Percentiles rank a stretch among this genome's conserved stretches.
These are phyloP conservation scores for Rhynchospora breviuscula DNA, from an alignment of 176 grass and related monocot genomes.

Conservation along the genomic window DNA sequence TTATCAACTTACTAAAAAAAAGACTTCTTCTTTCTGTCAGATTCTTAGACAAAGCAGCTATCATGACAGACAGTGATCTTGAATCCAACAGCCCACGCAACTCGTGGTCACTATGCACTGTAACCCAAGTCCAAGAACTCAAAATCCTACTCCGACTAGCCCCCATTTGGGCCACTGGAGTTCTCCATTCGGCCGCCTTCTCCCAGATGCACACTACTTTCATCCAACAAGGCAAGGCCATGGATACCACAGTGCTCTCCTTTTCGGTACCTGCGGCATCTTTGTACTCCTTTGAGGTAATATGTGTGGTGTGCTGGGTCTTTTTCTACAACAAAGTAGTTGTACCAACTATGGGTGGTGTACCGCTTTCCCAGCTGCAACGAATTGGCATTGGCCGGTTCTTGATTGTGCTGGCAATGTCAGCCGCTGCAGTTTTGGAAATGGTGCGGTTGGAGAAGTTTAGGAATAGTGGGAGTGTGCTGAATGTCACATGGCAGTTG, in stretches of 20 bases:
- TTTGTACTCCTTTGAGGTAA: constrained; percentile 57
- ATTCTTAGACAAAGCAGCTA: constrained; percentile 73
- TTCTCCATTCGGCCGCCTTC: constrained; percentile 46
- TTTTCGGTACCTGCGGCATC: constrained; percentile 65
- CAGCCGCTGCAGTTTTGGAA: constrained; percentile 51
- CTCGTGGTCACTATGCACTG: constrained; percentile 45
- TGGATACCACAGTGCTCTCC: constrained; percentile 53
- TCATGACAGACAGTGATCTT: constrained; percentile 45
- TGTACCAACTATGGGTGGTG: constrained; percentile 1
- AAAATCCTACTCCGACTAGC: constrained; percentile 73
- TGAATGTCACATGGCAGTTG: constrained; percentile 69
- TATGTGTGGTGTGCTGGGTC: constrained; percentile 25
- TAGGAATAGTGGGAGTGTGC: neutral
- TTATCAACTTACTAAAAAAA: neutral
- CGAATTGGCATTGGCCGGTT: constrained; percentile 60
- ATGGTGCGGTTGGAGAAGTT: constrained; percentile 42
- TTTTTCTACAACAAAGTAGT: constrained; percentile 31
- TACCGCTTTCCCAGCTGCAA: constrained; percentile 43
- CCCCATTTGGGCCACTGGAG: constrained; percentile 68
- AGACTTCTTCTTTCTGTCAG: constrained; percentile 31
- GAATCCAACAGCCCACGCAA: constrained; percentile 15
- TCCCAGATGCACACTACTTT: constrained; percentile 83
- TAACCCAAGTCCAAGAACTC: constrained; percentile 75
- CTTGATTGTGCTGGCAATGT: constrained; percentile 65
- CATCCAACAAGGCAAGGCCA: constrained; percentile 75